Base-by-base conservation (phyloP, 23 red algal genomes). In the Agarophyton chilense region DNA sequence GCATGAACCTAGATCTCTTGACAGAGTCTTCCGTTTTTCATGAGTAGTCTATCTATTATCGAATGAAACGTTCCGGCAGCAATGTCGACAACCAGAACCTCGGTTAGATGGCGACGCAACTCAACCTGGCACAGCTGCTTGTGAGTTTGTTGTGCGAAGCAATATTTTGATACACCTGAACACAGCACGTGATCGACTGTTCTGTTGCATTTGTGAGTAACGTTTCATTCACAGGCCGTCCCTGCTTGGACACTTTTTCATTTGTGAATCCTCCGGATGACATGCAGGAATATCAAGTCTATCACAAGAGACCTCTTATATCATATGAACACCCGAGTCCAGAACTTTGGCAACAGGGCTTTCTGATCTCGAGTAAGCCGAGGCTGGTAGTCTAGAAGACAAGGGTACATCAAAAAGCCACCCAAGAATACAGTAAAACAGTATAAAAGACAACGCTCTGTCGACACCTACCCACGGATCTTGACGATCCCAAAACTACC, bases 141-240 rank as follows among this genome's bases (percentile, higher is more conserved):
- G 33, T 25, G 22, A 35, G 60, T 1, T 65, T 65, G 60, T 65
- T 65, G 60, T 25, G 35, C 17, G 60, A 65, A 65, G 60, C 60
- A 65, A 65, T 65, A 26, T 35, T 38, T 1, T 13, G 26, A 9
- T 2, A 26, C 35, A 35, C 60, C 18, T 17, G 32, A 29, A 36
- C 6, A 4, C 4, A 35, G 14, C 3, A 33, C 32, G 8, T 33
- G 13, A 35, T 13, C 32, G 0, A 2, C 31, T 1, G 7, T 14
- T 65, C 31, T 65, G 16, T 65, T 65, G 60, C 60, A 65, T 65
- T 29, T 18, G 17, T 35, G 60, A 65, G 60, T 65, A 65, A 65
- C 60, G 13, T 36, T 65, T 65, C 26, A 29, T 31, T 65, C 60
- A 36, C 31, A 33, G 29, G 32, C 4, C 26, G 33, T 26, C 60